A percentile compares a stretch with the other conserved stretches of the same genome.
phyloP scores from a whole-genome alignment of 2,329 filamentous ascomycete species.

The Trichoderma gracile region DNA sequence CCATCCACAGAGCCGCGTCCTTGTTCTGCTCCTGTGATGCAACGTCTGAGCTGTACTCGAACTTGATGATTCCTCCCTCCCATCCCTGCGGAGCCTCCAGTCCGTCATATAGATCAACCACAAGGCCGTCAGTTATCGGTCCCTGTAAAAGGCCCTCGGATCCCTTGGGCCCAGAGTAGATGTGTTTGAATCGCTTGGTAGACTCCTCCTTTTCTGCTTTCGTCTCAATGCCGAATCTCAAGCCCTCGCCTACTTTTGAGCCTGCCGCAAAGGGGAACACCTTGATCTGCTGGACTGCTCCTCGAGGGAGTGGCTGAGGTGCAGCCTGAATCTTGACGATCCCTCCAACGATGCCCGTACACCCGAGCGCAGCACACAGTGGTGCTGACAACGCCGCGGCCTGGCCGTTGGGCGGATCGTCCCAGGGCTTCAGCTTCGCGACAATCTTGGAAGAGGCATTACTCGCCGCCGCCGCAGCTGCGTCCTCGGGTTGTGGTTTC shows the following conservation, averaged over 20 bases:
- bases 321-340: slow-evolving; percentile 86
- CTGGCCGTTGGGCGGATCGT: slow-evolving; percentile 80
- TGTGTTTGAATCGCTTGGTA: slow-evolving; percentile 67
- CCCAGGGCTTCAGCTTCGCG: slow-evolving; percentile 75
- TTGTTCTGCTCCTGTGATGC: slow-evolving; percentile 46
- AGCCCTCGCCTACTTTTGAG: slow-evolving; percentile 60
- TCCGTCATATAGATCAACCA: slow-evolving; percentile 62
- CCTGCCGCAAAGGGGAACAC: slow-evolving; percentile 74
- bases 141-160: slow-evolving; percentile 71
- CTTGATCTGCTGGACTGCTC: slow-evolving; percentile 66
- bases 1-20: slow-evolving; percentile 65
- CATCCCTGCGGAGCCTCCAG: slow-evolving; percentile 63
- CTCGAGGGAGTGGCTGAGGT: slow-evolving; percentile 67
- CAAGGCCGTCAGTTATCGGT: slow-evolving; percentile 83
- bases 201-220: slow-evolving; percentile 80
- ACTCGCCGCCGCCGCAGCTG: slow-evolving; percentile 55
- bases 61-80: slow-evolving; percentile 80
- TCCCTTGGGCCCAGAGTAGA: slow-evolving; percentile 62
- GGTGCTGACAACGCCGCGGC: slow-evolving; percentile 77
- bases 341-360: slow-evolving; percentile 74
- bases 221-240: slow-evolving; percentile 87
- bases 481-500: slow-evolving; percentile 67
- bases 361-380: slow-evolving; percentile 73
- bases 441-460: slow-evolving; percentile 61
- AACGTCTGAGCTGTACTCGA: slow-evolving; percentile 54